These are phyloP conservation scores for Fusarium torulosum DNA, from an alignment of 2,329 filamentous ascomycete genomes.

Conservation along the genomic window DNA sequence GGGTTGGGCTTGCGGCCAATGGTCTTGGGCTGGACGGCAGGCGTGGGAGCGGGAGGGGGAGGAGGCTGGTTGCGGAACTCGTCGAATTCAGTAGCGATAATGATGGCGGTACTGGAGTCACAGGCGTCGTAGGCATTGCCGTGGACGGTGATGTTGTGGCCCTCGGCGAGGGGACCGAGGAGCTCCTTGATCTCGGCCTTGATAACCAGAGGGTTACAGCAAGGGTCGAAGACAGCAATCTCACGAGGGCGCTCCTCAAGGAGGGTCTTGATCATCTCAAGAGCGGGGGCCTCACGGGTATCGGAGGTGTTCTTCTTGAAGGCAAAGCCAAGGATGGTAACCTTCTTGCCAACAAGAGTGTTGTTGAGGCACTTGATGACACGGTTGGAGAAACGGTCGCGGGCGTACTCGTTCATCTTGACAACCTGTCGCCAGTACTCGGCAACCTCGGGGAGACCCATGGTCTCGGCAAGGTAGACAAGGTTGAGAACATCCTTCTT, in stretches of 20 bases:
- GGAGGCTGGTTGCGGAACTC: constrained; percentile 63
- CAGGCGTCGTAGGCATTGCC: constrained; percentile 64
- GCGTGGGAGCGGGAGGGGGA: constrained; percentile 48
- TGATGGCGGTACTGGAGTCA: constrained; percentile 61
- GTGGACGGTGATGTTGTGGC: constrained; percentile 62
- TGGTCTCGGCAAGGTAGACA: constrained; percentile 77
- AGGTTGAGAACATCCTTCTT: constrained; percentile 83
- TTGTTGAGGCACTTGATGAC: constrained; percentile 77
- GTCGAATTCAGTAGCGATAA: constrained; percentile 69
- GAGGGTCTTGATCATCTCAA: constrained; percentile 75
- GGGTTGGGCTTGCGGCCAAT: constrained; percentile 55
- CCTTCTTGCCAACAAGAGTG: constrained; percentile 76
- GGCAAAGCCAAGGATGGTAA: constrained; percentile 79
- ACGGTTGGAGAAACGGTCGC: constrained; percentile 74
- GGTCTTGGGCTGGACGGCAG: constrained; percentile 49
- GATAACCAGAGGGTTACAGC: constrained; percentile 65
- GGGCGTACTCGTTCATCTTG: constrained; percentile 81
- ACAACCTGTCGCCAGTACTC: constrained; percentile 82
- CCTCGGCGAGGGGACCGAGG: constrained; percentile 56
- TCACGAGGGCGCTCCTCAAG: constrained; percentile 73
- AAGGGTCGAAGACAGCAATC: constrained; percentile 77
- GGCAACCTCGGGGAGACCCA: constrained; percentile 77
- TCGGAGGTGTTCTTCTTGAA: constrained; percentile 86
- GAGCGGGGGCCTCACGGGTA: constrained; percentile 76
- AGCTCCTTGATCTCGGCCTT: constrained; percentile 63